Conservation (phyloP, 768 basidiomycete genomes). For the Calocera viscosa region DNA sequence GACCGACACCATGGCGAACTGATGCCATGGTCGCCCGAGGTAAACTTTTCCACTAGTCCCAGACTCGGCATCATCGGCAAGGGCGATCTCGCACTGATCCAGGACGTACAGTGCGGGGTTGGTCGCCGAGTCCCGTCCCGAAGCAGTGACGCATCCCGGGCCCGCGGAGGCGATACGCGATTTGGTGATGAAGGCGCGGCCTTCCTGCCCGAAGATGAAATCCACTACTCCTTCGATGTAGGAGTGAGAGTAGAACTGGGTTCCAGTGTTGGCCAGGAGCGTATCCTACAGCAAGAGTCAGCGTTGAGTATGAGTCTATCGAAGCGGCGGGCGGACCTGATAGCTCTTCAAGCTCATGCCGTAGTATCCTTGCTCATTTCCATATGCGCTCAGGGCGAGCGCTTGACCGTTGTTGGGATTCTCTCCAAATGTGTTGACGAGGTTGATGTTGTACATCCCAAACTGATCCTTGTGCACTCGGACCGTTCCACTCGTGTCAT, state of each 20-base stretch:
- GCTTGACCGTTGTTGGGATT: background rate
- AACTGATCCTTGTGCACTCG: slow-evolving; percentile 15
- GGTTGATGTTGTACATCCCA: slow-evolving; percentile 15
- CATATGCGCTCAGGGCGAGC: slow-evolving; percentile 2
- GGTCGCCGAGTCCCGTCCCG: background rate
- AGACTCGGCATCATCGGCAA: slow-evolving; percentile 1
- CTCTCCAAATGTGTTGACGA: slow-evolving; percentile 12
- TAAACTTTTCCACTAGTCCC: background rate
- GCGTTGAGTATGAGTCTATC: background rate
- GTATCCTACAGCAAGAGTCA: slow-evolving; percentile 11
- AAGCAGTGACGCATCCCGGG: background rate
- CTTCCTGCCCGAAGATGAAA: slow-evolving; percentile 14
- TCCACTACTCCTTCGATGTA: slow-evolving; percentile 16
- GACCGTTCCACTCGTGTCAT: slow-evolving; percentile 14
- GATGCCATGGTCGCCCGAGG: background rate
- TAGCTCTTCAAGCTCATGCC: slow-evolving; percentile 8
- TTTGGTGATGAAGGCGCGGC: slow-evolving; percentile 8
- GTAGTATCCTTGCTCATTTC: background rate
- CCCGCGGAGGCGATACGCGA: background rate
- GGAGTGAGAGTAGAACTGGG: slow-evolving; percentile 13
- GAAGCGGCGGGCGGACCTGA: background rate
- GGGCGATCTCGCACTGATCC: background rate
- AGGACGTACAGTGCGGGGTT: slow-evolving; percentile 3
- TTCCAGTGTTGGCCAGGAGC: slow-evolving; percentile 12
- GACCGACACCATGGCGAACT: background rate